Base-by-base conservation (phyloP, 768 basidiomycete species). In the Lactarius sp. region DNA sequence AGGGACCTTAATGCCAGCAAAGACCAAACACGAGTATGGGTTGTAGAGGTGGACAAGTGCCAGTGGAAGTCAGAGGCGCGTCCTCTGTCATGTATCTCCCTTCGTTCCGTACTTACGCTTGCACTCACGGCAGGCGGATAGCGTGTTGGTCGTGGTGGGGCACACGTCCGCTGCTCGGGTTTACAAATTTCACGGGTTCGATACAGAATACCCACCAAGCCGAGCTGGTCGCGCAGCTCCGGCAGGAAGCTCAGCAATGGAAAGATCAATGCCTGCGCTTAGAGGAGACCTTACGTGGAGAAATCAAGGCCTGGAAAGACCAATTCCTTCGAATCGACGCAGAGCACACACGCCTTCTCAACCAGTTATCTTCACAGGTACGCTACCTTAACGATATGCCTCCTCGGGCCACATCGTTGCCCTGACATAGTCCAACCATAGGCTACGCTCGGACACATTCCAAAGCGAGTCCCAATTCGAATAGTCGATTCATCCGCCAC, bases 191-290 rank as follows among this genome's bases (percentile, higher is more conserved):
- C 51, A 2, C 57, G 18, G 39, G 49, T 37, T 12, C 37, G 27
- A 41, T 41, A 18, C 59, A 88, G 87, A 78, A 83, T 55, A 73
- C 78, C 8, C 83, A 86, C 68, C 83, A 87, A 66, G 75, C 77
- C 14, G 84, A 87, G 54, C 83, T 83, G 6, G 83, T 88, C 58
- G 71, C 78, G 1, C 84, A 84, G 58, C 77, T 90, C 36, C 81
- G 83, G 31, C 79, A 85, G 54, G 88, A 92, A 71, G 77, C 82
- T 0, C 75, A 74, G 0, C 87, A 89, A 59, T 89, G 87, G 87
- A 89, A 88, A 72, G 83, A 85, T 55, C 89, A 90, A 68, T 77
- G 79, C 54, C 70, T 76, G 22, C 77, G 80, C 34, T 71, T 79
- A 33, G 80, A 81, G 56, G 80, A 81, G 58, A 73, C 78, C 1